Evolutionary conservation across 1,284 basidiomycete genomes (phyloP).

Genomic region (Thelephora terrestris): DNA sequence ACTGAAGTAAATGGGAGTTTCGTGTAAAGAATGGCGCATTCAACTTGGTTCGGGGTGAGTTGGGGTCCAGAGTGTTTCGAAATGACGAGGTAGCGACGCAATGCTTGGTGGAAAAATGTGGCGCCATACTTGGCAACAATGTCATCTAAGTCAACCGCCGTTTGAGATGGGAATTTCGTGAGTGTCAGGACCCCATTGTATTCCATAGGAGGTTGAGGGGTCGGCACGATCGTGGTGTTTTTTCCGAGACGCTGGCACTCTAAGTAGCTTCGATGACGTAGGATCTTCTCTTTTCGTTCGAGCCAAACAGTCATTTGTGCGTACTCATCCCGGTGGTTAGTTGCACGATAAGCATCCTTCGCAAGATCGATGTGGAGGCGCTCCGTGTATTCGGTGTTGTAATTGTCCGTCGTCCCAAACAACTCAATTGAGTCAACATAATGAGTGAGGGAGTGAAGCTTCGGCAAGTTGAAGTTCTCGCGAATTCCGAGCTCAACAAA

Average conservation of each 20-base stretch:
- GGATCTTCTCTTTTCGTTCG: neutral
- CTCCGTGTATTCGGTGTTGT: no score
- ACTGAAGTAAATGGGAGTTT: no score
- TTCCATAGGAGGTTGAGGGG: neutral
- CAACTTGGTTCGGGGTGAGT: no score
- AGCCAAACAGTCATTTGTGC: no score
- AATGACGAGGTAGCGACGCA: no score
- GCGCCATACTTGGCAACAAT: neutral
- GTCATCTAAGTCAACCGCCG: neutral
- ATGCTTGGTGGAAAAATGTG: neutral
- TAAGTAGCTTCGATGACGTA: neutral
- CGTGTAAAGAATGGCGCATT: no score
- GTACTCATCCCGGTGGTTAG: no score
- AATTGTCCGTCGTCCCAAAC: no score
- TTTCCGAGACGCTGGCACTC: slow-evolving; percentile 4
- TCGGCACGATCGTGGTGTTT: neutral
- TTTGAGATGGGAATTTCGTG: neutral
- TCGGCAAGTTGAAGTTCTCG: slow-evolving; percentile 17
- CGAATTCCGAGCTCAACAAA: slow-evolving; percentile 19
- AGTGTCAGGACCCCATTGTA: neutral
- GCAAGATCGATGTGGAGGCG: no score
- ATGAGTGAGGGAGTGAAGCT: slow-evolving; percentile 19
- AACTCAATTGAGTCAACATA: slow-evolving; percentile 13
- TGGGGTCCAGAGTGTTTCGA: no score
- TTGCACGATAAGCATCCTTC: no score